Evolutionary conservation across 164 flowering plant genomes (phyloP).

Genomic region (Cinnamomum chago): DNA sequence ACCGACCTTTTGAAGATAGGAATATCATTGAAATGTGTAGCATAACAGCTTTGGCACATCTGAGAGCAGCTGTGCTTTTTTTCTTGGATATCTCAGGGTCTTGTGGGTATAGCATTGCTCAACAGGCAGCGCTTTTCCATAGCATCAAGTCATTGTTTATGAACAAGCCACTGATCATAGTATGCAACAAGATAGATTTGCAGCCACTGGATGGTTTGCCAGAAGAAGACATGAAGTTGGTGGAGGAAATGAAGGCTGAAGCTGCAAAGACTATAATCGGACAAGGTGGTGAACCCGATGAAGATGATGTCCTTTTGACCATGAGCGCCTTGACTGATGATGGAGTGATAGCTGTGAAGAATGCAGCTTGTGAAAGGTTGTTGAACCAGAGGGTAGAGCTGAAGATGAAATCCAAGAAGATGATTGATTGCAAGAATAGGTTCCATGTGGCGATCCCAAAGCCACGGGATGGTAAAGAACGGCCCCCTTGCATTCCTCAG

Average conservation of each 20-base stretch:
- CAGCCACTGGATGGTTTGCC: conserved; percentile 70
- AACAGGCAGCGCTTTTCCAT: conserved; percentile 88
- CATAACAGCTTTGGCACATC: conserved; percentile 88
- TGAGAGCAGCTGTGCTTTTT: conserved; percentile 82
- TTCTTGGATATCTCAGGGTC: conserved; percentile 89
- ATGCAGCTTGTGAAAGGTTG: conserved; percentile 84
- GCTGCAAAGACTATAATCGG: conserved; percentile 74
- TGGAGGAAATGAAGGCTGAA: conserved; percentile 77
- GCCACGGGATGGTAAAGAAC: conserved; percentile 76
- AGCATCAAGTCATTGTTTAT: conserved; percentile 84
- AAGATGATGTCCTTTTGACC: conserved; percentile 53
- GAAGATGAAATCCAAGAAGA: conserved; percentile 88
- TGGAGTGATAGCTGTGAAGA: conserved; percentile 76
- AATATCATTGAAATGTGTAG: conserved; percentile 96
- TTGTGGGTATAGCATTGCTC: conserved; percentile 82
- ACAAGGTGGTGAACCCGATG: conserved; percentile 58
- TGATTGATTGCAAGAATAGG: conserved; percentile 69
- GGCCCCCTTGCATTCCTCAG: conserved; percentile 82
- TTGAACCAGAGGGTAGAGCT: conserved; percentile 77
- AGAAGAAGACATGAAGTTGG: conserved; percentile 75
- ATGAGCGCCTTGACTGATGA: conserved; percentile 92
- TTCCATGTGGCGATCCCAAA: conserved; percentile 87
- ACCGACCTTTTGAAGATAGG: conserved; percentile 91
- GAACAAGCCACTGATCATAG: conserved; percentile 80
- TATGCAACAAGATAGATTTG: conserved; percentile 91